phyloP scores from a whole-genome alignment of 2,329 filamentous ascomycete species.

The Colletotrichum tamarilloi region DNA sequence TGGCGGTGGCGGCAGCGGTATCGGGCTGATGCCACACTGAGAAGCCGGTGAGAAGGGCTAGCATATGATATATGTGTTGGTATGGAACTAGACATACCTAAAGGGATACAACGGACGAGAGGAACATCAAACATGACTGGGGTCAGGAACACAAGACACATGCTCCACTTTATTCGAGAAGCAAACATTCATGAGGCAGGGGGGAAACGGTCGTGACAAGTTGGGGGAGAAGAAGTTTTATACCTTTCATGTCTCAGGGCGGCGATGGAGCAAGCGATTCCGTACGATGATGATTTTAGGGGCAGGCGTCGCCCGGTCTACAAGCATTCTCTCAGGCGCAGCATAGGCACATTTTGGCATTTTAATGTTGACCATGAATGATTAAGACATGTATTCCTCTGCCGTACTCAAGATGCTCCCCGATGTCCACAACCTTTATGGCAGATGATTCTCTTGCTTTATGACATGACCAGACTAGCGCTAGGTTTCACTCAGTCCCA shows the following conservation, averaged over 20 bases:
- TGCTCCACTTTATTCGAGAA: neutral
- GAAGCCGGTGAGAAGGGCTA: neutral
- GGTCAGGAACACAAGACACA: neutral
- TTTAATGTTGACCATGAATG: conserved; percentile 18
- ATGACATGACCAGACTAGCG: neutral
- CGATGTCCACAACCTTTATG: too few species aligned
- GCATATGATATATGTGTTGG: neutral
- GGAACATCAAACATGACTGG: too few species aligned
- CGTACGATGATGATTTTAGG: conserved; percentile 8
- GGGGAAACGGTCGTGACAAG: neutral
- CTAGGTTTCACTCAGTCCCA: neutral
- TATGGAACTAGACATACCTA: neutral
- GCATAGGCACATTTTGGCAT: conserved; percentile 1
- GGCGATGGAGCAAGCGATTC: neutral
- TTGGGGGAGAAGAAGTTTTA: neutral
- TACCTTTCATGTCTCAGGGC: conserved; percentile 2
- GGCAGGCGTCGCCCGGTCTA: conserved; percentile 8
- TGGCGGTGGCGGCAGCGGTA: conserved; percentile 38
- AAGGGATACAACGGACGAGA: neutral
- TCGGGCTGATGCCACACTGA: conserved; percentile 53
- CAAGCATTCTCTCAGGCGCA: conserved; percentile 17
- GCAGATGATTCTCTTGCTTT: neutral
- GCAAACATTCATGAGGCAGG: neutral
- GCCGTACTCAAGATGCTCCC: too few species aligned
- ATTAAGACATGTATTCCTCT: neutral